Percentiles rank a stretch among this genome's conserved stretches.
Conservation (phyloP, 2,329 filamentous ascomycete species). For the Aspergillus unguis region DNA sequence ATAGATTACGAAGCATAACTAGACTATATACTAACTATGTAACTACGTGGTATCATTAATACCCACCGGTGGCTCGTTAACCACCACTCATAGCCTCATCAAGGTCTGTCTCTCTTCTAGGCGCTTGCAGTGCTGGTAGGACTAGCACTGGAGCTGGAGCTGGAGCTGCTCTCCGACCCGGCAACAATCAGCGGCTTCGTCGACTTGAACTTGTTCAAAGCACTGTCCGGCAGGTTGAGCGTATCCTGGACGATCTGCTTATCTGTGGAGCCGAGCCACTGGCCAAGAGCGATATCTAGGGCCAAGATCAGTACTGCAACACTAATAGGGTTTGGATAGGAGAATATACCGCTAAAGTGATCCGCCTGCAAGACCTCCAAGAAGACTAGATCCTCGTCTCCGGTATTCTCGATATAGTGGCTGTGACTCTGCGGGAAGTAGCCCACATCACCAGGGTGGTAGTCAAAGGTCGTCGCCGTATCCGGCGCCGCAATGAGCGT, state of each 20-base stretch:
- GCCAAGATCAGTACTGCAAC: constrained; percentile 22
- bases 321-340: too few relatives aligned
- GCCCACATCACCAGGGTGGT: constrained; percentile 69
- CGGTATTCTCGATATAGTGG: constrained; percentile 77
- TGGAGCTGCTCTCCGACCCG: constrained; percentile 17
- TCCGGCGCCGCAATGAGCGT: constrained; percentile 71
- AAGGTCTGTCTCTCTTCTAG: too few relatives aligned
- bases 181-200: constrained; percentile 47
- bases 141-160: too few relatives aligned
- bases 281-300: constrained; percentile 46
- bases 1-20: too few relatives aligned
- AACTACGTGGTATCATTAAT: too few relatives aligned
- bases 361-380: constrained; percentile 71
- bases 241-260: constrained; percentile 59
- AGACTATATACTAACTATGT: too few relatives aligned
- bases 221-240: constrained; percentile 43
- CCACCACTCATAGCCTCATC: too few relatives aligned
- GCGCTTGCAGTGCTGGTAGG: too few relatives aligned
- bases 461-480: constrained; percentile 71
- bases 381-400: constrained; percentile 69
- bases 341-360: constrained; percentile 58
- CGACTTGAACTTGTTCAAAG: constrained; percentile 41
- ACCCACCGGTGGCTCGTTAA: too few relatives aligned
- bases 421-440: constrained; percentile 75
- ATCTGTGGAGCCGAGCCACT: constrained; percentile 52